Percentiles rank a stretch among this genome's conserved stretches.
These are phyloP conservation scores for Buddleja alternifolia DNA, from an alignment of 257 asterid genomes.

Conservation along the genomic window DNA sequence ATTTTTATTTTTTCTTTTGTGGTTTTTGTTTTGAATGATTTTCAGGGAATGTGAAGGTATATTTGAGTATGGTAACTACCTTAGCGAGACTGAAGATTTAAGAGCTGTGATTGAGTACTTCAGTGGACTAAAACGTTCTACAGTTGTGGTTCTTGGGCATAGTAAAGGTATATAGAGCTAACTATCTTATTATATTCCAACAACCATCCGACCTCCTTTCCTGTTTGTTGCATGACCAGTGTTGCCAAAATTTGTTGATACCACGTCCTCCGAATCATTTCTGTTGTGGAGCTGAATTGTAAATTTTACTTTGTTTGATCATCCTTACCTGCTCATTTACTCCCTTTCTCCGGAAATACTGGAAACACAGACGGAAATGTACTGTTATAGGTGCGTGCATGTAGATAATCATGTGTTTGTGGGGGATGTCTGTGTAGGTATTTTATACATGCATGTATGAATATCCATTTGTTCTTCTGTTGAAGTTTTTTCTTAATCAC, in stretches of 20 bases:
- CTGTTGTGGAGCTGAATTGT: not conserved
- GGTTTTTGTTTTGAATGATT: conserved; percentile 11
- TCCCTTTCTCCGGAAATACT: not conserved
- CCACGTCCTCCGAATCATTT: not conserved
- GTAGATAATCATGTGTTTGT: not conserved
- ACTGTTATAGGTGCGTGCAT: not conserved
- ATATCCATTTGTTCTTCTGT: not conserved
- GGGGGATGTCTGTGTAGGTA: too few relatives aligned
- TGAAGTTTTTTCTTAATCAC: not conserved
- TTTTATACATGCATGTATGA: not conserved
- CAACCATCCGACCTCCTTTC: not conserved
- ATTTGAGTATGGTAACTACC: conserved; percentile 73
- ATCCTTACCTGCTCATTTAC: not conserved
- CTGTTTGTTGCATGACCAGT: not conserved
- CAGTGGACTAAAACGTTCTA: conserved; percentile 44
- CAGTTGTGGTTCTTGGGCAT: conserved; percentile 76
- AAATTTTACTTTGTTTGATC: not conserved
- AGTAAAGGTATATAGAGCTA: conserved; percentile 63
- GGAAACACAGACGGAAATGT: not conserved
- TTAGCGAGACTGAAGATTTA: conserved; percentile 74
- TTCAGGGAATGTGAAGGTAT: conserved; percentile 90
- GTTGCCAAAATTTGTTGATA: not conserved
- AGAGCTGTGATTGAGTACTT: conserved; percentile 79
- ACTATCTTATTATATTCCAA: not conserved
- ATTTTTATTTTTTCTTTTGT: conserved; percentile 1